Percentiles rank a stretch among this genome's conserved stretches.
These are phyloP conservation scores for Aspergillus melleus DNA, from an alignment of 2,329 filamentous ascomycete species.

Conservation along the genomic window DNA sequence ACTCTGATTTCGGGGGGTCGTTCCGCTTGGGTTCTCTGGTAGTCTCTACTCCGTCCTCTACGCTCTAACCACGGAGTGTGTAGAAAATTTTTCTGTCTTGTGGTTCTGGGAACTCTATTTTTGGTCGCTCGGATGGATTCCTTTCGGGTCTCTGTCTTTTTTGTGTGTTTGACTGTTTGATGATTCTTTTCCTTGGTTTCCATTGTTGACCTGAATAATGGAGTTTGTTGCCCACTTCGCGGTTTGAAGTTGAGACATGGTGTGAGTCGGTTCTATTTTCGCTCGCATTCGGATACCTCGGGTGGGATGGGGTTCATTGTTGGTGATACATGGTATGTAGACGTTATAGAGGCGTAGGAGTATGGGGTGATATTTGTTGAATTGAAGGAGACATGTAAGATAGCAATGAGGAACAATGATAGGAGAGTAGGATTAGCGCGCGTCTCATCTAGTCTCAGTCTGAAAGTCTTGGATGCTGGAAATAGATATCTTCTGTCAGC, in stretches of 20 bases:
- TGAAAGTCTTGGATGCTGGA: background rate
- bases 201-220: background rate
- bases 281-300: background rate
- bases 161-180: background rate
- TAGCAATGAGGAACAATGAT: too few relatives aligned
- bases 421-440: background rate
- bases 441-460: background rate
- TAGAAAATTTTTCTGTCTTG: background rate
- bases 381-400: too few relatives aligned
- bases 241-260: background rate
- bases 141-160: background rate
- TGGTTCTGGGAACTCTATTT: background rate
- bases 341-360: background rate
- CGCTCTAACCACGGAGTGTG: background rate
- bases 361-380: too few relatives aligned
- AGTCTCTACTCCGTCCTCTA: too few relatives aligned
- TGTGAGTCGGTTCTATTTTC: background rate
- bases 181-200: background rate
- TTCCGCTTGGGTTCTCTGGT: background rate
- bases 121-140: background rate
- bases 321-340: background rate
- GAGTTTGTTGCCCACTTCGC: background rate
- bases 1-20: background rate
- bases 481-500: background rate
- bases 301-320: background rate